Evolutionary conservation across 345 rosid genomes (phyloP), one percentile per base, ranked within the genome.

Genomic region (Boechera retrofracta): DNA sequence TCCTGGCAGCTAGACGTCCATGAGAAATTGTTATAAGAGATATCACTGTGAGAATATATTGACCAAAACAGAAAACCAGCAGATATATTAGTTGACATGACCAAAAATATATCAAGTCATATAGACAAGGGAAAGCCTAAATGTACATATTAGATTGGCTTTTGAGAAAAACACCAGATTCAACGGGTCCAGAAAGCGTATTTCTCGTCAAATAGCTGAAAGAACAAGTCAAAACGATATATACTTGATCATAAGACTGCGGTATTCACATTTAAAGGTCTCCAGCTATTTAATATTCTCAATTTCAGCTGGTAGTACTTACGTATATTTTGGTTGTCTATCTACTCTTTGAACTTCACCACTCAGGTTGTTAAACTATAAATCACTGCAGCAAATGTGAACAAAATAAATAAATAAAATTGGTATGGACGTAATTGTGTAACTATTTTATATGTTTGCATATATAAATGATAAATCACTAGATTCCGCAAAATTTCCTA

Each of bases 21-120:
- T 38, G 77, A 24, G 67, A 77, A 77, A 66, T 57, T 77, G 68
- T 77, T 77, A 5, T 66, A 38, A 71, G 81, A 77, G 51, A 77
- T 55, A 41, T 77, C 81, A 65, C 81, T 77, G 67, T 26, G n/a
- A 69, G 21, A 21, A 21, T 21, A 5, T 9, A 70, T 38, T 33
- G 16, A 31, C 26, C 74, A 59, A 36, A 33, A 4, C 5, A 49
- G 18, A 62, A 29, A 39, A 41, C 10, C n/a, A 18, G 16, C 42
- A 49, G 51, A 21, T 21, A 21, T 21, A 62, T 63, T n/a, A 63
- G 39, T 9, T 58, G 13, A 18, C 59, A 64, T 38, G 52, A 4
- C 2, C 8, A 21, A 0, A n/a, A 28, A 18, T 8, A 55, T 33
- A 13, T 11, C 67, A 70, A 62, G 35, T 6, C 53, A 70, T 16